Evolutionary conservation across 2,329 filamentous ascomycete species (phyloP), one percentile per base, ranked within the genome.

Genomic region (Talaromyces islandicus): DNA sequence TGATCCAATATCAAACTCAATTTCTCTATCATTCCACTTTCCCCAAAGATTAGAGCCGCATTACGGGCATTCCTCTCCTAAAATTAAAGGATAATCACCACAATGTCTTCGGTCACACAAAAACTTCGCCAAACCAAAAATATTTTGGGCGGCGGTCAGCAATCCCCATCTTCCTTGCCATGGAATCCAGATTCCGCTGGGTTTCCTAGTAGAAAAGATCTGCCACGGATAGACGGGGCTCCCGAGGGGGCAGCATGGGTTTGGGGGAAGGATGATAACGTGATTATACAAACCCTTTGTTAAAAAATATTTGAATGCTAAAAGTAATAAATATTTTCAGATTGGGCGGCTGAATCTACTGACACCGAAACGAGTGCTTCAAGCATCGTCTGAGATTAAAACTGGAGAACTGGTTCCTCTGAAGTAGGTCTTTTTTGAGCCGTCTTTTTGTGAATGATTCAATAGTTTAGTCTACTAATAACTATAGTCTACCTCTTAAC

Each of bases 211-310:
- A 74, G 81, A 14, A 79, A 80, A 57, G 79, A 85, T 56, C 73
- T 86, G 4, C 55, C 59, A 12, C 24, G 71, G 21, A 76, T 85
- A 41, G 71, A 78, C 1, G 80, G 79, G 35, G 82, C 82, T 1
- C 84, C 83, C 0, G 73, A 80, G 19, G 81, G 77, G 29, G 82
- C 83, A 19, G 83, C 83, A 19, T 86, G 84, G 84, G 80, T 85
- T 27, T 86, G 83, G 83, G 83, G 84, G 12, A 74, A 81, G 46
- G 75, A 84, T 67, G 83, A 85, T 64, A 73, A 77, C 64, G 77
- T 83, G 64, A n/a, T 65, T 64, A 27, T 11, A 52, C 50, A 24
- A 29, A 46, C 25, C 12, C 11, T 54, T 35, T 58, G 56, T n/a
- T n/a, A n/a, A n/a, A n/a, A n/a, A n/a, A n/a, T n/a, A n/a, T n/a